Base-by-base conservation (phyloP, 495 filamentous ascomycete genomes). In the Cairneyella variabilis region DNA sequence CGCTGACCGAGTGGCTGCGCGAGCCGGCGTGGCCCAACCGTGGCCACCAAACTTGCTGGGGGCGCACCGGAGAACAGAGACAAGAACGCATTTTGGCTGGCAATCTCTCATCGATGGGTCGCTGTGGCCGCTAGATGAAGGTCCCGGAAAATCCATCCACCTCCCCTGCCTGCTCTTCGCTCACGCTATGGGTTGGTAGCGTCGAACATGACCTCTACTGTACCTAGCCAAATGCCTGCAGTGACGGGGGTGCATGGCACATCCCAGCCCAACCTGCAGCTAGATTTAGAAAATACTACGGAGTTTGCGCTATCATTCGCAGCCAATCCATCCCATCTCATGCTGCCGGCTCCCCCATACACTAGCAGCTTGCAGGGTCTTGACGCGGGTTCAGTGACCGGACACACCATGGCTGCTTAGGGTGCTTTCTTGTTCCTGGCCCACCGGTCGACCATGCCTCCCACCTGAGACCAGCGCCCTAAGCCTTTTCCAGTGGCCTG, bases 231-330 rank as follows among this genome's bases (percentile, higher is more conserved):
- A n/a, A n/a, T n/a, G n/a, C 28, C 7, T 32, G 14, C 28, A 32
- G 28, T 32, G n/a, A 32, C 28, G 6, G 28, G 28, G 6, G 28
- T 32, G 28, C 7, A 32, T 32, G 17, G 48, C 51, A 16, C 30
- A 54, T 53, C 26, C 17, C 1, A 5, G 30, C 43, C 51, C 50
- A 36, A 21, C 48, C 28, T 22, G 20, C 17, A 30, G 48, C 57
- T 45, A 39, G 53, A 56, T 50, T 53, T 56, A 60, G 57, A 59
- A 51, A 48, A n/a, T n/a, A n/a, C n/a, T n/a, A n/a, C n/a, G n/a
- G n/a, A n/a, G n/a, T n/a, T n/a, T n/a, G n/a, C n/a, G n/a, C n/a
- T n/a, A n/a, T n/a, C n/a, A 36, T 45, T 16, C 20, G 5, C 26
- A 38, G 23, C 48, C 44, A 25, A 47, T 49, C 58, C 54, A 46